These are phyloP conservation scores for Rubroboletus satanas DNA, from an alignment of 768 basidiomycete species.

Conservation along the genomic window DNA sequence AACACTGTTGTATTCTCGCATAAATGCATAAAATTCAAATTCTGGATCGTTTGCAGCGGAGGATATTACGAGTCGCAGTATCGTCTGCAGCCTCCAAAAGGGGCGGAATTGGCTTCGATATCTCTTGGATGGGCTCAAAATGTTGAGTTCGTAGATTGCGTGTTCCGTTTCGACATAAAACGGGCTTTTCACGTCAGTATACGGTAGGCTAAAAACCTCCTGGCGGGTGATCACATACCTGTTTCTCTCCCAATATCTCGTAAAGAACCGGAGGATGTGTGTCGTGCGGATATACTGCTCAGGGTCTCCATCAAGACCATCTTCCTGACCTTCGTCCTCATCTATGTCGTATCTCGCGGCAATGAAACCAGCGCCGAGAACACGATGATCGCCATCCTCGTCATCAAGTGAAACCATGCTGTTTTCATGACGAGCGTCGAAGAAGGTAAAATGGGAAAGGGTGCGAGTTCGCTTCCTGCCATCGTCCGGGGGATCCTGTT, in stretches of 20 bases:
- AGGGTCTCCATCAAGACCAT: constrained; percentile 36
- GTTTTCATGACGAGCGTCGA: constrained; percentile 46
- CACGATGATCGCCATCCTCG: constrained; percentile 37
- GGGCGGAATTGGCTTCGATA: constrained; percentile 42
- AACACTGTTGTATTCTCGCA: constrained; percentile 25
- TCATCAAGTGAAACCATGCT: constrained; percentile 49
- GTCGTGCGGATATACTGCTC: constrained; percentile 44
- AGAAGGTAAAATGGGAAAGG: constrained; percentile 57
- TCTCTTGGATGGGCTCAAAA: constrained; percentile 34
- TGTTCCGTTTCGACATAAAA: constrained; percentile 61
- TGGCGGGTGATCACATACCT: constrained; percentile 41
- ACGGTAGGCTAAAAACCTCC: background rate
- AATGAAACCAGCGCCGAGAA: constrained; percentile 57
- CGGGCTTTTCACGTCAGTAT: constrained; percentile 39
- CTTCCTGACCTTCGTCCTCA: constrained; percentile 63
- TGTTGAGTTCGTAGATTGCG: constrained; percentile 58
- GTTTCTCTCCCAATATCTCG: constrained; percentile 48
- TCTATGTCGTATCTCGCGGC: constrained; percentile 45
- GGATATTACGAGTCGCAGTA: constrained; percentile 48
- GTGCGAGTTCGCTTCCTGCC: constrained; percentile 52
- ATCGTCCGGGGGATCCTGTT: constrained; percentile 33
- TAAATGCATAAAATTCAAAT: constrained; percentile 35
- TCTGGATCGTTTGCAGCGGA: constrained; percentile 23
- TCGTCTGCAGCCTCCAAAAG: constrained; percentile 49
- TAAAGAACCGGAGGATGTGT: constrained; percentile 42